Evolutionary conservation across 1,284 basidiomycete species (phyloP).

Genomic region (Inonotus hispidus): DNA sequence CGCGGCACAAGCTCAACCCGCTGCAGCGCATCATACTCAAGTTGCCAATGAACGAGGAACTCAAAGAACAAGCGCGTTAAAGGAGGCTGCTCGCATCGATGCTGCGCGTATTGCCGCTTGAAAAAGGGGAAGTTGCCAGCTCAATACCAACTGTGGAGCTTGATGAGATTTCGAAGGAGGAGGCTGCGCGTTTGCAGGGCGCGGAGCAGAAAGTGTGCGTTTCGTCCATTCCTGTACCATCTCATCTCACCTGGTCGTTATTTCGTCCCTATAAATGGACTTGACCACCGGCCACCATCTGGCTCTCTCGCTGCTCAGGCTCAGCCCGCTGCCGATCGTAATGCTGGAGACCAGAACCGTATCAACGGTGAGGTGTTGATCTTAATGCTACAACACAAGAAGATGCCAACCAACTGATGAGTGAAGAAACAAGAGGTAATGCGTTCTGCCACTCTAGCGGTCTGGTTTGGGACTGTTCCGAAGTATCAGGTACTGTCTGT

Average conservation of each 20-base stretch:
- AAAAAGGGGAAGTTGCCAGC: constrained; percentile 3
- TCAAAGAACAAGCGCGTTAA: neutral
- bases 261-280: neutral
- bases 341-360: neutral
- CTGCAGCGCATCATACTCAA: constrained; percentile 6
- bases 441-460: too few relatives aligned
- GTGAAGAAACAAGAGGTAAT: constrained; percentile 11
- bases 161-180: constrained; percentile 11
- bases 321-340: constrained; percentile 15
- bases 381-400: neutral
- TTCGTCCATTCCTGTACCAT: too few relatives aligned
- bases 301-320: constrained; percentile 19
- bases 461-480: too few relatives aligned
- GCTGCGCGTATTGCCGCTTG: constrained; percentile 9
- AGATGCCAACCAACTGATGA: constrained; percentile 8
- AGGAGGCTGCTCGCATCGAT: constrained; percentile 12
- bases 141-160: constrained; percentile 13
- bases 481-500: too few relatives aligned
- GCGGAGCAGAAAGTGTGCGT: constrained; percentile 17
- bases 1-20: constrained; percentile 18
- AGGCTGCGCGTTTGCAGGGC: constrained; percentile 17
- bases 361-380: constrained; percentile 7
- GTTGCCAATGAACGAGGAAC: neutral
- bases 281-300: constrained; percentile 16
- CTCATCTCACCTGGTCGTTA: too few relatives aligned